Base-by-base conservation (phyloP, 2,329 filamentous ascomycete genomes). In the Ustilaginoidea virens region DNA sequence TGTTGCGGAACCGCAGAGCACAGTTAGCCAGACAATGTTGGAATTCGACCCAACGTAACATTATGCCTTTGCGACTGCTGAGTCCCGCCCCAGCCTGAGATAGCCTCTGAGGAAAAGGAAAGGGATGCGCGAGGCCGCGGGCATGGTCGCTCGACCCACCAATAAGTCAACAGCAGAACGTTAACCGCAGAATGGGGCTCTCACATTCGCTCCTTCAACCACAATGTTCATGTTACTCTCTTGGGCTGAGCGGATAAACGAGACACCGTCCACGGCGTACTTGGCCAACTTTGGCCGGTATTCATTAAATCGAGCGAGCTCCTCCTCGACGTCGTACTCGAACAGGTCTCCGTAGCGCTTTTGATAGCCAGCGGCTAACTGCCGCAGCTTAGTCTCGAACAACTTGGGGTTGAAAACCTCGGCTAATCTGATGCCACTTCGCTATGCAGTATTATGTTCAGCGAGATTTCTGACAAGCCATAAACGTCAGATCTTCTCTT, bases 311-410 rank as follows among this genome's bases (percentile, higher is more conserved):
- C 58, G 58, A 22, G 48, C 49, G 40, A 82, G 66, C 55, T 83
- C 78, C 27, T 69, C 69, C 38, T 81, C 70, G 7, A 73, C 61
- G 37, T 81, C 71, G 45, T 69, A 66, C 38, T 71, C 47, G 34
- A 76, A 52, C 22, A 78, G 51, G 38, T 75, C 66, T 13, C 77
- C 76, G 41, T 72, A 81, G 28, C 74, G 60, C 54, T 76, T 74
- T 61, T 59, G 29, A 80, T 57, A 39, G 66, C 65, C 71, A 6
- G 52, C 41, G 8, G 66, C 74, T 28, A 85, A 53, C 15, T 59
- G 53, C 25, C 74, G 62, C 26, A 83, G 53, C 50, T 78, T 79
- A 22, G 51, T 45, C 53, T 81, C 77, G 40, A 85, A 82, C 7
- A 63, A 46, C 25, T 66, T 57, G 46, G 70, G 63, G 46, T 79